These are phyloP conservation scores for Marchantia paleacea DNA, from an alignment of 225 moss, liverwort and hornwort species.

Conservation along the genomic window DNA sequence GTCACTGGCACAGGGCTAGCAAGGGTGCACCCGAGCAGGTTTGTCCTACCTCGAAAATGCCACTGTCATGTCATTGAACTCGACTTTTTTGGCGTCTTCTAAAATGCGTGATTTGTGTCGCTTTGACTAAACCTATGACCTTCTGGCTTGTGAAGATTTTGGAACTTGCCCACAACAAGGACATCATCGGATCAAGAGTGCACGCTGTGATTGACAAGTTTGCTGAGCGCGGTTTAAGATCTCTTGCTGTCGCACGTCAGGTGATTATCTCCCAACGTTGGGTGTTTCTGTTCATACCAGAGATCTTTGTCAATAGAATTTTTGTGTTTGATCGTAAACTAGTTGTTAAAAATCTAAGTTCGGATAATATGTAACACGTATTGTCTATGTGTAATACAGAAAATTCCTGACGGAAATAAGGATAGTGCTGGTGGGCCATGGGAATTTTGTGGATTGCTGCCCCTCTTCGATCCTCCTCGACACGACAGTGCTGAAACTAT, in stretches of 20 bases:
- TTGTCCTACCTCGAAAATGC: not conserved
- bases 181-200: constrained; percentile 14
- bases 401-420: constrained; percentile 19
- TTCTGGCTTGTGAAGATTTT: constrained; percentile 18
- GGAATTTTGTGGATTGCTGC: constrained; percentile 26
- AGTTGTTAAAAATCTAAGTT: not conserved
- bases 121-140: not conserved
- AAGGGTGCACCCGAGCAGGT: constrained; percentile 87
- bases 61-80: not conserved
- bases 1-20: constrained; percentile 64
- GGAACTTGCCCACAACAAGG: constrained; percentile 25
- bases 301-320: not conserved
- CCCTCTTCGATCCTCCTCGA: constrained; percentile 29
- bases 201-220: constrained; percentile 33
- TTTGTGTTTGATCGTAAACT: not conserved
- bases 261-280: not conserved
- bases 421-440: constrained; percentile 21
- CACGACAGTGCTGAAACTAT: constrained; percentile 31
- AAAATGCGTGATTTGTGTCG: not conserved
- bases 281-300: not conserved
- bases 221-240: constrained; percentile 33
- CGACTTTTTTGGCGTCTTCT: not conserved
- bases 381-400: not conserved
- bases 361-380: not conserved
- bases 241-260: constrained; percentile 36